phyloP scores from a whole-genome alignment of 2,329 filamentous ascomycete species.

The Periconia sp. region DNA sequence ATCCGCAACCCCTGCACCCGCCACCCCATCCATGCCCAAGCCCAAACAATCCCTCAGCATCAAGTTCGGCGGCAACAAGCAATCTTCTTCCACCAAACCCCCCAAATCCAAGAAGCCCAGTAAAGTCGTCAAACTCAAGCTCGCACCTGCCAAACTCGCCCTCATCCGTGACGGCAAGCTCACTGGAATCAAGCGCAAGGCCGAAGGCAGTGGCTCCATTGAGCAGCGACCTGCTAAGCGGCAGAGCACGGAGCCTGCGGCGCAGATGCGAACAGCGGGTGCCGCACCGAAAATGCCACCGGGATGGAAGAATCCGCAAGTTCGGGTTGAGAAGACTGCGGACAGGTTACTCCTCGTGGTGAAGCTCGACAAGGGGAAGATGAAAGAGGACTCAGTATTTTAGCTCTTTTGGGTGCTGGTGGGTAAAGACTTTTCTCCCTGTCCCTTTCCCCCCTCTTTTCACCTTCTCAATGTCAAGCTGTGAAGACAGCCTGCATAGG shows the following conservation, averaged over 20 bases:
- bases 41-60: constrained; percentile 21
- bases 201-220: constrained; percentile 10
- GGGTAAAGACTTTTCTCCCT: background rate
- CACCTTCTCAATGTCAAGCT: no score
- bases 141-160: constrained; percentile 15
- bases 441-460: no score
- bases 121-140: constrained; percentile 28
- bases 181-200: constrained; percentile 26
- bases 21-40: constrained; percentile 7
- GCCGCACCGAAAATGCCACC: background rate
- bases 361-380: constrained; percentile 17
- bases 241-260: constrained; percentile 27
- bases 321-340: constrained; percentile 12
- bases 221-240: constrained; percentile 29
- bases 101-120: constrained; percentile 21
- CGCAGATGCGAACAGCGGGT: constrained; percentile 10
- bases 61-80: constrained; percentile 20
- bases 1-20: background rate
- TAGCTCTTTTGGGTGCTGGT: background rate
- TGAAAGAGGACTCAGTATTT: background rate
- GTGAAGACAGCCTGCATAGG: no score
- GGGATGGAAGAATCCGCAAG: constrained; percentile 15
- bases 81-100: constrained; percentile 11
- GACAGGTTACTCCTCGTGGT: constrained; percentile 20
- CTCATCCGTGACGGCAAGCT: constrained; percentile 10